Base-by-base conservation (phyloP, 306 rosid genomes). In the Macrotyloma uniflorum region DNA sequence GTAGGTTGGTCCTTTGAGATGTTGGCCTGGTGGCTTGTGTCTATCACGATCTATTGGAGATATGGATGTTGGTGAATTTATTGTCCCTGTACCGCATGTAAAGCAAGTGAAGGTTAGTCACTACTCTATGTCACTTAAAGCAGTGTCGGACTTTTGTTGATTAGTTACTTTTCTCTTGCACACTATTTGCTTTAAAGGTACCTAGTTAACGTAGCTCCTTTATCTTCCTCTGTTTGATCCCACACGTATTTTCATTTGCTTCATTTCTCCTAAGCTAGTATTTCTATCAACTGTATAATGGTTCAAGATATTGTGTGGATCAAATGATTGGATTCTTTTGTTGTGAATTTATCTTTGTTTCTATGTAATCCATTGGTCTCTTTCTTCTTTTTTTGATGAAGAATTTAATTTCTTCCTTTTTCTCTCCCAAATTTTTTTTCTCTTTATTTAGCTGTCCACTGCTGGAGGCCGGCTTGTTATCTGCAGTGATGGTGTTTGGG, bases 21-120 rank as follows among this genome's bases (percentile, higher is more conserved):
- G 99, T 86, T 96, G 99, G 99, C 99, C 99, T 2, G 99, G 99
- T 79, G 99, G 99, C 67, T 82, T 96, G 94, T 96, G 99, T 79
- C 94, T 96, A 65, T 96, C 99, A 61, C 90, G 99, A 72, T 93
- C 98, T 35, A 86, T 96, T 76, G 99, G 99, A 51, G 99, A 96
- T 84, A 80, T 90, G 97, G 99, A 96, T 75, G 87, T 96, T 49
- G 99, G 99, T 54, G 97, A 91, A 87, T 96, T 84, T 82, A 86
- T 96, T 74, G 98, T 93, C 78, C 99, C 99, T 70, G 98, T 96
- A 68, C 99, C 99, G 8, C 77, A 93, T 49, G 98, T 96, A 18
- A 96, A 93, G 88, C 99, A 96, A 90, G 95, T 96, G 89, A 96
- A 96, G 99, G 99, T 96, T 81, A 26, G 76, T 90, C 91, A 49